Evolutionary conservation across 768 basidiomycete species (phyloP).

Genomic region (Jaapia argillacea): DNA sequence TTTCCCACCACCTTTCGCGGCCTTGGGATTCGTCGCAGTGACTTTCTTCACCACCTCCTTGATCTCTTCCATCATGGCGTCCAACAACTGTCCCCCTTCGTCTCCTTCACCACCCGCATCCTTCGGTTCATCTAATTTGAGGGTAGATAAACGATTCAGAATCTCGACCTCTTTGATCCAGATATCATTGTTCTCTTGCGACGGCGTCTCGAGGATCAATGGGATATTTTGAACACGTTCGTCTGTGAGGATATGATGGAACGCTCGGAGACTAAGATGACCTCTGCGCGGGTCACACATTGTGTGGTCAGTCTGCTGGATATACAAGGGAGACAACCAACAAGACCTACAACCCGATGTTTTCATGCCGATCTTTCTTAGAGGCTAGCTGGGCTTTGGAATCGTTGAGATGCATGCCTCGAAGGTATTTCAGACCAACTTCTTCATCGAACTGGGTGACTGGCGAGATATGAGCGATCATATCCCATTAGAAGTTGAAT

Average conservation of each 20-base stretch:
- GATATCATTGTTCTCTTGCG: slow-evolving; percentile 52
- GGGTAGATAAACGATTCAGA: slow-evolving; percentile 33
- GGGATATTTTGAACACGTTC: slow-evolving; percentile 59
- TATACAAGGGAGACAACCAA: background rate
- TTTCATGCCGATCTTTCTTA: slow-evolving; percentile 74
- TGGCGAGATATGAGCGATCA: slow-evolving; percentile 11
- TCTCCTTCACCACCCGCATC: slow-evolving; percentile 5
- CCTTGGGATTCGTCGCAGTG: background rate
- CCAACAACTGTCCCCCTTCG: slow-evolving; percentile 4
- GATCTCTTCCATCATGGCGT: slow-evolving; percentile 9
- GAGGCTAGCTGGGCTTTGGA: slow-evolving; percentile 56
- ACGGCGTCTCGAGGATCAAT: slow-evolving; percentile 76
- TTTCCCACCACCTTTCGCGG: too few species aligned
- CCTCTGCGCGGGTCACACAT: slow-evolving; percentile 35
- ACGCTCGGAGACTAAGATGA: slow-evolving; percentile 50
- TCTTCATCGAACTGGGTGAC: slow-evolving; percentile 58
- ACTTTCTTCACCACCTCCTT: slow-evolving; percentile 8
- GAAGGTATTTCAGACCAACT: slow-evolving; percentile 64
- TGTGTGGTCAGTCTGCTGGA: background rate
- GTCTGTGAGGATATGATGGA: slow-evolving; percentile 60
- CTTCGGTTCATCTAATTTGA: background rate
- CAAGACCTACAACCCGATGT: slow-evolving; percentile 66
- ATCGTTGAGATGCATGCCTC: slow-evolving; percentile 83
- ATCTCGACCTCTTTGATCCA: slow-evolving; percentile 70
- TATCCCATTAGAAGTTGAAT: background rate